These are phyloP conservation scores for Penicillium sp. DNA, from an alignment of 2,329 filamentous ascomycete genomes.

Conservation along the genomic window DNA sequence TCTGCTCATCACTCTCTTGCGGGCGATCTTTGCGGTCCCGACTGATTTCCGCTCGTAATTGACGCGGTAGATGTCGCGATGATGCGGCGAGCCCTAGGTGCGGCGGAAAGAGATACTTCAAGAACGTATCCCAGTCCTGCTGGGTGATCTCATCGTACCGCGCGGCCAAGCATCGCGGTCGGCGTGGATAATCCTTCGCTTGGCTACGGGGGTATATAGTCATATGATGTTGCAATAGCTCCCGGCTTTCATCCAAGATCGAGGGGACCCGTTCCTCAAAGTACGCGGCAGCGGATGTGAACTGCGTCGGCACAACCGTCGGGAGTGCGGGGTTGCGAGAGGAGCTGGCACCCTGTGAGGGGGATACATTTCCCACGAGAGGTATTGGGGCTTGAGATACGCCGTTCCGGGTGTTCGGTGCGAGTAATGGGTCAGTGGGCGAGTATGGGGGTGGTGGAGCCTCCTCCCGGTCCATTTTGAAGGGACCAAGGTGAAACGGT, in stretches of 20 bases:
- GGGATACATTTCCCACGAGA: constrained; percentile 19
- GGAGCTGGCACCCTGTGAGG: constrained; percentile 14
- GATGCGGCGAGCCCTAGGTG: constrained; percentile 38
- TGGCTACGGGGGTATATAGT: constrained; percentile 43
- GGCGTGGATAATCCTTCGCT: constrained; percentile 41
- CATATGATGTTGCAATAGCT: constrained; percentile 35
- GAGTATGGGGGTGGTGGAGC: constrained; percentile 44
- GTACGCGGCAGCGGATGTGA: constrained; percentile 37
- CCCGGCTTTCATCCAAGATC: constrained; percentile 23
- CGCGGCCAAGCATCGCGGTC: constrained; percentile 41
- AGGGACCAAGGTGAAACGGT: not conserved
- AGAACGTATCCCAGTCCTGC: constrained; percentile 45
- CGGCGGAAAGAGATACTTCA: constrained; percentile 42
- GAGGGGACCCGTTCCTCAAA: constrained; percentile 37
- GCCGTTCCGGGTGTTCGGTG: constrained; percentile 22
- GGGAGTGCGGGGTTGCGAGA: constrained; percentile 17
- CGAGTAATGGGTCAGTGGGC: constrained; percentile 38
- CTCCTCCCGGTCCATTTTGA: constrained; percentile 38
- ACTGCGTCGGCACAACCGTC: constrained; percentile 28
- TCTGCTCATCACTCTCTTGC: constrained; percentile 42
- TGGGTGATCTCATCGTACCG: constrained; percentile 35
- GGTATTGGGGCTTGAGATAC: constrained; percentile 17
- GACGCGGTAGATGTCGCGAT: constrained; percentile 37
- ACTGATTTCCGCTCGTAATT: constrained; percentile 40
- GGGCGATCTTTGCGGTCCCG: constrained; percentile 42